phyloP scores from a whole-genome alignment of 768 basidiomycete genomes.

The Amanita pallidorosea region DNA sequence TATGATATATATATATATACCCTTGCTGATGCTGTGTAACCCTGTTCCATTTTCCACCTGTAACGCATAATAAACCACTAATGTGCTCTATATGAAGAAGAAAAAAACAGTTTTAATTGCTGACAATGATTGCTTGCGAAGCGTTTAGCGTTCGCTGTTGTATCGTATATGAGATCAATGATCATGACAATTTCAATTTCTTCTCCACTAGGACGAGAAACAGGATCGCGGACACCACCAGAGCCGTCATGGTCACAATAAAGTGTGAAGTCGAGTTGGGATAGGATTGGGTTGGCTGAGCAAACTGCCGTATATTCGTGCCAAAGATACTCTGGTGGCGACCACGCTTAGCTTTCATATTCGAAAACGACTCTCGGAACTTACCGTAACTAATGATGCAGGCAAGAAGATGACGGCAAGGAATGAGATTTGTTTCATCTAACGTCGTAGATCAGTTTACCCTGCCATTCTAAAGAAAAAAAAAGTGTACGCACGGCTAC shows the following conservation, averaged over 20 bases:
- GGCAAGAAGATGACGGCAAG: constrained; percentile 42
- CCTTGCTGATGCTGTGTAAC: too few species aligned
- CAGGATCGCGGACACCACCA: background rate
- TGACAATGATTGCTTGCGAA: too few species aligned
- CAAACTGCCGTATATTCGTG: background rate
- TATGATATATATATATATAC: too few species aligned
- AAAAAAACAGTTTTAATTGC: too few species aligned
- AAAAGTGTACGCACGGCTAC: constrained; percentile 8
- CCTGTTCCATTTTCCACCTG: too few species aligned
- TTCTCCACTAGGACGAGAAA: too few species aligned
- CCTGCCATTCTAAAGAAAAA: too few species aligned
- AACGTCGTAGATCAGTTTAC: background rate
- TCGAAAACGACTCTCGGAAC: background rate
- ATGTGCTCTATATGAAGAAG: too few species aligned
- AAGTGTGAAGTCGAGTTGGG: background rate
- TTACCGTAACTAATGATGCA: constrained; percentile 22
- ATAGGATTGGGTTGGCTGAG: background rate
- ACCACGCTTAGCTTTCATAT: background rate
- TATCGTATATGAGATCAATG: too few species aligned
- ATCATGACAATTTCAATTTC: too few species aligned
- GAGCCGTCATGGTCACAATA: background rate
- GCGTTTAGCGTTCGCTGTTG: too few species aligned
- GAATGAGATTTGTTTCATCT: constrained; percentile 32
- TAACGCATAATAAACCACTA: too few species aligned
- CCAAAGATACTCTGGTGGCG: background rate